phyloP scores from a whole-genome alignment of 2,329 filamentous ascomycete species.

The Pseudogymnoascus sp. region DNA sequence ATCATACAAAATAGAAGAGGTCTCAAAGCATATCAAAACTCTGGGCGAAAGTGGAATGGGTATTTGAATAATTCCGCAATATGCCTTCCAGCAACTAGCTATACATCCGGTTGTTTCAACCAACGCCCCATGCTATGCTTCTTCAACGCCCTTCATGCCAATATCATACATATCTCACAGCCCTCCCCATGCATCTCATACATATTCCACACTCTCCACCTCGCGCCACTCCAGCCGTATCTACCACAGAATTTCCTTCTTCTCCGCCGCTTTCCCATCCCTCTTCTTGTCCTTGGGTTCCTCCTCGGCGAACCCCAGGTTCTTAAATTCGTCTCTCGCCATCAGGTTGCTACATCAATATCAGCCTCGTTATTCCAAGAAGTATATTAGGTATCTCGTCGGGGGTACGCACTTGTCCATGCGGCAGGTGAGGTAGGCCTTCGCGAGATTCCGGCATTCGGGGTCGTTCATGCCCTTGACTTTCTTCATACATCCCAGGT shows the following conservation, averaged over 20 bases:
- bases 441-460: constrained; percentile 77
- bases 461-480: constrained; percentile 78
- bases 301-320: constrained; percentile 64
- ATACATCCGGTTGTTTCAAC: neutral
- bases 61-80: neutral
- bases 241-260: constrained; percentile 33
- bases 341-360: constrained; percentile 67
- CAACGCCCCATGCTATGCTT: constrained; percentile 3
- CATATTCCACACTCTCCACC: neutral
- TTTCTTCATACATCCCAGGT: constrained; percentile 80
- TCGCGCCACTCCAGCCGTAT: constrained; percentile 3
- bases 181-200: neutral
- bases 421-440: constrained; percentile 79
- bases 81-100: neutral
- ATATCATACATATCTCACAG: constrained; percentile 7
- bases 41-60: neutral
- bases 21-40: neutral
- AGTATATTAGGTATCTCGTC: neutral
- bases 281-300: constrained; percentile 21
- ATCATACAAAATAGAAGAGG: neutral
- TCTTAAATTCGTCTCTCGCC: constrained; percentile 91
- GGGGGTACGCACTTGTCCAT: constrained; percentile 73
- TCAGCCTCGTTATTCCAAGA: neutral
- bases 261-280: constrained; percentile 25
- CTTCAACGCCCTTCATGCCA: neutral